Evolutionary conservation across 331 rosid genomes (phyloP), one percentile per base, ranked within the genome.

Genomic region (Prunus yedoensis): DNA sequence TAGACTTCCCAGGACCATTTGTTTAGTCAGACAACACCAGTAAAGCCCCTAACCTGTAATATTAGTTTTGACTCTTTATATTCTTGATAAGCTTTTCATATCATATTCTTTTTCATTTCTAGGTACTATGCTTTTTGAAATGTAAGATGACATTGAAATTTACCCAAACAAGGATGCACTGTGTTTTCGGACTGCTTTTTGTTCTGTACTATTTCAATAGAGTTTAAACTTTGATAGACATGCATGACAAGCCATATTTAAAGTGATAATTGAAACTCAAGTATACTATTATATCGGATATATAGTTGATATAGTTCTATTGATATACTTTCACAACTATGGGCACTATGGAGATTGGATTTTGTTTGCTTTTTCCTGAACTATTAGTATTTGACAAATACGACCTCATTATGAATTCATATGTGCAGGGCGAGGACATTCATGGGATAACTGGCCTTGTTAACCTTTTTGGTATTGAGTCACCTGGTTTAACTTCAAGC

Each of bases 401-500:
- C 74, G 16, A 32, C 65, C 46, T 51, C 64, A 75, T 11, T 77
- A 14, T 15, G 10, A 16, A 56, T 67, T 73, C 38, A 12, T 74
- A 74, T n/a, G 23, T 85, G 85, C 85, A 93, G 98, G 98, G 97
- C 71, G 85, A 87, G 71, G 94, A 90, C 17, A 83, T 70, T 74
- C 97, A 94, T 83, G 89, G 91, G 25, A 75, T 89, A 68, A 76
- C 83, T 65, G 91, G 96, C 85, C 98, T 94, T 66, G 41, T 94
- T 62, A 91, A 94, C 82, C 97, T 94, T 63, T 88, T 87, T 21
- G 98, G 96, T 73, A 91, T 94, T 9, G 98, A 94, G 79, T 94
- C 98, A 25, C 98, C 98, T 7, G 98, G 98, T 58, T 82, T 94
- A 62, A 94, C 98, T 12, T 90, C 97, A 56, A 87, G 98, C 83